Conservation (phyloP, 495 filamentous ascomycete species). For the Elaphomyces granulatus region DNA sequence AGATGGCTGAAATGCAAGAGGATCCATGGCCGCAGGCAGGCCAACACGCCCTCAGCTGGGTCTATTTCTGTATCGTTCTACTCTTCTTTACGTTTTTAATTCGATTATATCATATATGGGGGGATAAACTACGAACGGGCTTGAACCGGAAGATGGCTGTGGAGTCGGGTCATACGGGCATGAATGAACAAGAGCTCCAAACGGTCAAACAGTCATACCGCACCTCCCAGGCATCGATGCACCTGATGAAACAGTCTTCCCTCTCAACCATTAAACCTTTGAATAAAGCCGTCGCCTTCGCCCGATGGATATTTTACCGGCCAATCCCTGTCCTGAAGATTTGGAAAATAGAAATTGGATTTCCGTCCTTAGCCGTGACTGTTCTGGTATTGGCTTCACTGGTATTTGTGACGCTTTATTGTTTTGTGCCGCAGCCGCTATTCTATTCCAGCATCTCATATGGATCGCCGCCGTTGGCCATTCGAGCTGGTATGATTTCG, state of each 20-base stretch:
- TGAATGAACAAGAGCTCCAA: constrained; percentile 49
- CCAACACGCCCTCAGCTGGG: constrained; percentile 79
- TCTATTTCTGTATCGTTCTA: constrained; percentile 67
- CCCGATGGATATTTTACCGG: constrained; percentile 74
- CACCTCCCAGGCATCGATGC: constrained; percentile 31
- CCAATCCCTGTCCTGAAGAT: constrained; percentile 57
- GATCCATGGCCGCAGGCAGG: constrained; percentile 71
- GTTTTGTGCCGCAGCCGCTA: constrained; percentile 68
- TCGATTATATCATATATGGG: constrained; percentile 70
- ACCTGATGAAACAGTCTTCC: constrained; percentile 40
- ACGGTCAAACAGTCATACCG: constrained; percentile 53
- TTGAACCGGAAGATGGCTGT: constrained; percentile 50
- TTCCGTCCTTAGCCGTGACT: constrained; percentile 61
- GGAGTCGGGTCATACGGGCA: constrained; percentile 1
- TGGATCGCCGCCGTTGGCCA: constrained; percentile 79
- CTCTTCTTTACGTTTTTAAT: constrained; percentile 46
- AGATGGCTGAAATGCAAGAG: constrained; percentile 56
- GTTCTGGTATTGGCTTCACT: constrained; percentile 48
- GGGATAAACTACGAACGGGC: constrained; percentile 74
- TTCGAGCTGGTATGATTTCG: constrained; percentile 85
- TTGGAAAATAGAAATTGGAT: constrained; percentile 47
- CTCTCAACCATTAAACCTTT: constrained; percentile 54
- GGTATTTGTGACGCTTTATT: constrained; percentile 63
- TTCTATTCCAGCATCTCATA: constrained; percentile 71
- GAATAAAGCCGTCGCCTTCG: constrained; percentile 61